Base-by-base conservation (phyloP, 441 rosid genomes). In the Macaranga tanarius region DNA sequence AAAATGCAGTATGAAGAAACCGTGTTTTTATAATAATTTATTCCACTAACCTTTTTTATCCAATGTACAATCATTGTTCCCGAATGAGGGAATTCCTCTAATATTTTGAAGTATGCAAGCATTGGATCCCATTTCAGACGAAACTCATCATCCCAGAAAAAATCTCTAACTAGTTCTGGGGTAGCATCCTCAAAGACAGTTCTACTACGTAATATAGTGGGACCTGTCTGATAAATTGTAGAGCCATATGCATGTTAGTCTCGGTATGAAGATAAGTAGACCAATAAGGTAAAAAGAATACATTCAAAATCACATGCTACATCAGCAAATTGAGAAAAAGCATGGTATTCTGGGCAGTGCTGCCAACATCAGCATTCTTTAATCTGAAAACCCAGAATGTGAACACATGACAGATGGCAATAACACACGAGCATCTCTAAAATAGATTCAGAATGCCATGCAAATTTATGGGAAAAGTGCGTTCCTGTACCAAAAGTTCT, bases 81-180 rank as follows among this genome's bases (percentile, higher is more conserved):
- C 16, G 93, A 83, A 72, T 75, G 79, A 76, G 88, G 83, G 79
- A 83, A 82, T 77, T 92, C 97, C 79, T 89, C 89, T 73, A 94
- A 80, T 31, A 88, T 88, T 65, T 88, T 90, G 73, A 83, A 81
- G 81, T 87, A 78, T 31, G 89, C 76, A 78, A 94, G 95, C 99
- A 94, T 92, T 34, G 89, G 86, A 85, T 94, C 99, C 97, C 99
- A 94, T 77, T 94, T 92, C 7, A 90, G 89, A 42, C 99, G 86
- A 82, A 92, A 94, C 63, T 90, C 99, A 75, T 94, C 97, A 77
- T 94, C 99, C 97, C 99, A 94, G 78, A 94, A 94, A 88, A 94
- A 94, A 82, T 94, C 97, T 81, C 95, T 87, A 44, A 89, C 95
- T 81, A 90, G 68, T 26, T 90, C 95, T 12, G 94, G 89, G 31